Conservation (phyloP, 225 moss, liverwort and hornwort genomes). For the Marchantia polymorpha region DNA sequence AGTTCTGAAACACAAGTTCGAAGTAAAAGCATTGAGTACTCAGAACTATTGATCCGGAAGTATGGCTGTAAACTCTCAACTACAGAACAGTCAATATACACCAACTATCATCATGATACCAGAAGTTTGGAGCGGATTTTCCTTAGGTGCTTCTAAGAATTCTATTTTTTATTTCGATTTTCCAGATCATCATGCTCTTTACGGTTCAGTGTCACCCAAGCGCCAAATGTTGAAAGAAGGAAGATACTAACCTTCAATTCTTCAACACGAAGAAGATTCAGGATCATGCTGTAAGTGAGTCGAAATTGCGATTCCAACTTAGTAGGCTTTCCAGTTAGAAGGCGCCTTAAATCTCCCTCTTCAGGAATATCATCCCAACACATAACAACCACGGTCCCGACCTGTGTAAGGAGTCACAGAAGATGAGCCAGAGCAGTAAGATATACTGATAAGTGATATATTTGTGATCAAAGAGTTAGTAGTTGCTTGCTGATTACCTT, state of each 20-base stretch:
- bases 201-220: too few relatives aligned
- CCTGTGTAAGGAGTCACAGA: slow-evolving; percentile 34
- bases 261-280: slow-evolving; percentile 98
- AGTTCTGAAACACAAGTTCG: too few relatives aligned
- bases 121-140: too few relatives aligned
- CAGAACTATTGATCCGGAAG: too few relatives aligned
- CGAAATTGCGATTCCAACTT: slow-evolving; percentile 98
- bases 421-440: neutral
- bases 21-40: too few relatives aligned
- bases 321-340: slow-evolving; percentile 93
- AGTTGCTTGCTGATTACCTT: slow-evolving; percentile 48
- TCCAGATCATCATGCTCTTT: too few relatives aligned
- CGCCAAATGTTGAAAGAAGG: neutral
- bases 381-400: slow-evolving; percentile 94
- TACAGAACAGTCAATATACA: too few relatives aligned
- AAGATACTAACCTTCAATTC: slow-evolving; percentile 64
- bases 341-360: slow-evolving; percentile 85
- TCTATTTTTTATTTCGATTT: too few relatives aligned
- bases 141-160: too few relatives aligned
- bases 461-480: neutral
- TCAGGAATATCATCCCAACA: slow-evolving; percentile 99
- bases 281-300: slow-evolving; percentile 98
- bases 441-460: neutral
- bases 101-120: too few relatives aligned
- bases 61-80: too few relatives aligned